Base-by-base conservation (phyloP, 2,329 filamentous ascomycete genomes). In the Claviceps quebecensis region DNA sequence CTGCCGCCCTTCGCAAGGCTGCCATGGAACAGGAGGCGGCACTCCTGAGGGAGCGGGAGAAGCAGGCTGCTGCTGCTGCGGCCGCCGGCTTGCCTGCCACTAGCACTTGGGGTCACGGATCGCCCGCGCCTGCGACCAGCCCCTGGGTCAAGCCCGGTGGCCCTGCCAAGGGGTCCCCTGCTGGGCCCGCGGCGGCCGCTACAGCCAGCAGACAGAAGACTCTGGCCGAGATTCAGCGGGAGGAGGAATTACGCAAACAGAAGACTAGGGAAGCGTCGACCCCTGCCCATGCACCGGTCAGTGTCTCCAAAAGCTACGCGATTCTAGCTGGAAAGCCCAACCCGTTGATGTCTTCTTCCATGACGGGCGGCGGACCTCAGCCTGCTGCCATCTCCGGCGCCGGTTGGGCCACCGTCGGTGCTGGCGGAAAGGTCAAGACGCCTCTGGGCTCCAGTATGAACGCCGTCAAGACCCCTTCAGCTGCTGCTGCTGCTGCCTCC, bases 321-420 rank as follows among this genome's bases (percentile, higher is more conserved):
- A 93, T 96, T 65, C 80, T 98, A 29, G 93, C 93, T 6, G 82
- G 88, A 65, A 96, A 96, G 72, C 74, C 67, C 4, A 74, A 61
- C 14, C 63, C 64, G 29, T 34, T 34, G 9, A 34, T 41, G 44
- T 43, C 47, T 22, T 22, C 43, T 29, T 16, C 8, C 34, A 23
- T 43, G 7, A 6, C 36, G 46, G 58, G 19, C 66, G 72, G 22
- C 66, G 72, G 22, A 67, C 64, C 53, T 58, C 67, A 22, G 56
- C 60, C 19, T 56, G 66, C 14, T 29, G 56, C 11, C 49, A 56
- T 44, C 60, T 67, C 48, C 11, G 48, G 46, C 17, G 57, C 57
- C 5, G 88, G 89, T 1, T 98, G 93, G 93, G 91, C 90, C 11
- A 97, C 90, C 0, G 91, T 98, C 41, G 93, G 93, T 47, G 89